Conservation (phyloP, 2,329 filamentous ascomycete species). For the Endocalyx cinctus region DNA sequence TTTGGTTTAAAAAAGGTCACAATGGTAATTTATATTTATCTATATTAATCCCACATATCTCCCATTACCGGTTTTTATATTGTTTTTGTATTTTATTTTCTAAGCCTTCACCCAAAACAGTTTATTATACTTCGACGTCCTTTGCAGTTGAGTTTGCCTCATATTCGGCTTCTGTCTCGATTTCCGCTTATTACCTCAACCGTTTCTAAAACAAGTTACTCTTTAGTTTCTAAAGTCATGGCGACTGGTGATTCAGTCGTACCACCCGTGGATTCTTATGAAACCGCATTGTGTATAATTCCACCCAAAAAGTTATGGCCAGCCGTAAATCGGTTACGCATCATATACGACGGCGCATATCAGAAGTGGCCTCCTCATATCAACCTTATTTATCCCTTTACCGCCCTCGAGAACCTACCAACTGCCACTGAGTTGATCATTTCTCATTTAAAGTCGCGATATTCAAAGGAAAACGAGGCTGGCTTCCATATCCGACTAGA, state of each 20-base stretch:
- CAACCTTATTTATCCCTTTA: conserved; percentile 64
- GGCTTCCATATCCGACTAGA: conserved; percentile 32
- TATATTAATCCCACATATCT: too few species aligned
- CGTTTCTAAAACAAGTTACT: too few species aligned
- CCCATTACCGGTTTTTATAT: too few species aligned
- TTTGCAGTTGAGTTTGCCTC: too few species aligned
- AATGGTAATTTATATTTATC: too few species aligned
- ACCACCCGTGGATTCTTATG: conserved; percentile 35
- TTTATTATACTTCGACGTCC: too few species aligned
- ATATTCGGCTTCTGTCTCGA: too few species aligned
- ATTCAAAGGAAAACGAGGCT: conserved; percentile 4
- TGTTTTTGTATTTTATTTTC: too few species aligned
- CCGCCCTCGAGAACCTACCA: conserved; percentile 41
- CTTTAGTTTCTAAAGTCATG: conserved; percentile 9
- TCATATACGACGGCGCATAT: conserved; percentile 58
- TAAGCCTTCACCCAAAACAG: too few species aligned
- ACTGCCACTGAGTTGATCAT: conserved; percentile 37
- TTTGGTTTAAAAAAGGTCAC: too few species aligned
- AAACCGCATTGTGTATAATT: conserved; percentile 59
- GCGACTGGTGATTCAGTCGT: conserved; percentile 9
- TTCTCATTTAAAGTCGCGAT: conserved; percentile 23
- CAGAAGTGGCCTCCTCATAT: conserved; percentile 62
- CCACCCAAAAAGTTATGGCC: conserved; percentile 45
- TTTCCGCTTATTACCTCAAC: too few species aligned
- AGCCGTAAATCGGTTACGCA: conserved; percentile 49